Base-by-base conservation (phyloP, 192 early-diverging fungal species). In the Dimargaris cristalligena region DNA sequence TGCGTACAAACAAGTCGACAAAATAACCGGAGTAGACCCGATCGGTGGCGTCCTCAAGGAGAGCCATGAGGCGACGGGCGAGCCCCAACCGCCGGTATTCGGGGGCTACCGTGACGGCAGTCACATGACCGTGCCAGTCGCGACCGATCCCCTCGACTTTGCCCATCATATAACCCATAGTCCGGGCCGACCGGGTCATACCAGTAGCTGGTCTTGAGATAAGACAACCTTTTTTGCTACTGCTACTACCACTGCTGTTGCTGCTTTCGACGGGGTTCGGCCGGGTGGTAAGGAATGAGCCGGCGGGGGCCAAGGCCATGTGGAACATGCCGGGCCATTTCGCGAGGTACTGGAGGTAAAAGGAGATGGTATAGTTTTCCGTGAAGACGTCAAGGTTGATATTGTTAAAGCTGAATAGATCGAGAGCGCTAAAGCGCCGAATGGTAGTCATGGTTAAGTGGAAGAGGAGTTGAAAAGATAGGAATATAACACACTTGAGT, bases 61-160 rank as follows among this genome's bases (percentile, higher is more conserved):
- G 70, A 20, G 76, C 67, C 93, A 99, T 96, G 67, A 99, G 80
- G 13, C 81, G 77, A 45, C 85, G 76, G 4, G 89, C 95, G 0
- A 99, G 79, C 4, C 92, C 91, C 62, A 96, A 69, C 14, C 92
- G 80, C 35, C 95, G 85, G 65, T 86, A 96, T 65, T 95, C 92
- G 20, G 95, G 92, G 0, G 88, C 89, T 0, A 99, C 95, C 4
- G 95, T 96, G 34, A 99, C 77, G 10, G 95, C 95, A 2, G 95
- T 95, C 31, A 99, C 95, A 64, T 99, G 95, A 6, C 95, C 95
- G 65, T 99, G 95, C 93, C 93, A 96, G 30, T 87, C 77, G 58
- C 84, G 81, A 34, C 77, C 80, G 0, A 69, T 74, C 52, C 93
- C 95, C 66, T 99, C 95, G 14, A 90, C 89, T 64, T 99, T 99